A percentile compares a stretch with the other conserved stretches of the same genome.
phyloP scores from a whole-genome alignment of 805 yeast genomes.

The Suhomyces sp. region DNA sequence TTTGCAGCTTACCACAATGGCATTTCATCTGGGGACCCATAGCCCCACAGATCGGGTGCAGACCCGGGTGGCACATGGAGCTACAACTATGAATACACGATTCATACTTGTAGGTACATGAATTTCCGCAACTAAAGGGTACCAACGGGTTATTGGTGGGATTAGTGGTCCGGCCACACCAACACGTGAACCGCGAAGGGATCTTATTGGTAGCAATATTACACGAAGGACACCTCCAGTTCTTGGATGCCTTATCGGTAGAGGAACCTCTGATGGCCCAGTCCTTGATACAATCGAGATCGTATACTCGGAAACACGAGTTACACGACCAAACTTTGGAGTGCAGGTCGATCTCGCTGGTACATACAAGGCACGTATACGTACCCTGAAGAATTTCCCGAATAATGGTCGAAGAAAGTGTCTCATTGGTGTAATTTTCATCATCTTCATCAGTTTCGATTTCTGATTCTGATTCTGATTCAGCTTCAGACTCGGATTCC shows the following conservation, averaged over 20 bases:
- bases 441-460: conserved; percentile 17
- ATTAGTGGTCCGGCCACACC: conserved; percentile 81
- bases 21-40: conserved; percentile 71
- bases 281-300: conserved; percentile 75
- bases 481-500: neutral
- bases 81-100: conserved; percentile 75
- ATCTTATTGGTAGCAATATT: conserved; percentile 49
- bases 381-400: conserved; percentile 64
- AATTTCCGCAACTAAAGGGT: conserved; percentile 89
- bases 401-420: conserved; percentile 43
- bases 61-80: conserved; percentile 83
- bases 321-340: conserved; percentile 78
- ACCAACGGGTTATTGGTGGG: conserved; percentile 56
- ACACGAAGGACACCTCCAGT: conserved; percentile 89
- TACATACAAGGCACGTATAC: conserved; percentile 85
- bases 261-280: conserved; percentile 84
- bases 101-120: conserved; percentile 58
- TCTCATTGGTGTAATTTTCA: conserved; percentile 23
- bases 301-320: conserved; percentile 79
- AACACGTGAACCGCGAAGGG: conserved; percentile 67
- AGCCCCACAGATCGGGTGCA: conserved; percentile 80
- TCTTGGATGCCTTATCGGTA: conserved; percentile 50
- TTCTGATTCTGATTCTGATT: neutral
- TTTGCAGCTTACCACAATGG: conserved; percentile 65
- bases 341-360: conserved; percentile 68